Percentiles rank a stretch among this genome's conserved stretches.
Conservation (phyloP, 2,329 filamentous ascomycete species). For the Alternaria postmessia region DNA sequence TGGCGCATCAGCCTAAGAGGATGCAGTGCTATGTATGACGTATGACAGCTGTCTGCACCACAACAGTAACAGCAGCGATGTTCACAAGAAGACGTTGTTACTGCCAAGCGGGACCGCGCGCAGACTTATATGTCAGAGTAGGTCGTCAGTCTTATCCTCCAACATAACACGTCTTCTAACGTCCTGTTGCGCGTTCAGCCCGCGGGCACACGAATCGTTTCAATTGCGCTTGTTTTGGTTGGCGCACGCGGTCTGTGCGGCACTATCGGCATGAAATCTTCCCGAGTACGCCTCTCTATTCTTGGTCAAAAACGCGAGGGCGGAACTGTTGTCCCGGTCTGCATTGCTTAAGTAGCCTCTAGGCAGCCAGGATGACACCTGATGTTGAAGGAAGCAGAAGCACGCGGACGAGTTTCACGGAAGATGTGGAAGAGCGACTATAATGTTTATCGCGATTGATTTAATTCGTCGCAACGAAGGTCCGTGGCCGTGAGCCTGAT, state of each 20-base stretch:
- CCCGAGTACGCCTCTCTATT: background rate
- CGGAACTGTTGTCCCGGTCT: slow-evolving; percentile 6
- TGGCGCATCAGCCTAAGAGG: background rate
- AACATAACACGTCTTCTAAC: background rate
- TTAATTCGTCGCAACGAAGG: background rate
- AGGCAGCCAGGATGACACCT: background rate
- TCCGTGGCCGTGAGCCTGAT: background rate
- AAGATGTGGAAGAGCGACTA: background rate
- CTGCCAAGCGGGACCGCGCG: background rate
- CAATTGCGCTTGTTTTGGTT: slow-evolving; percentile 3
- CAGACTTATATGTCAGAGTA: too few species aligned
- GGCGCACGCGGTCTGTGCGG: background rate
- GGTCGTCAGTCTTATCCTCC: too few species aligned
- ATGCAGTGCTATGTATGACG: background rate
- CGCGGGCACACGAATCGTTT: slow-evolving; percentile 21
- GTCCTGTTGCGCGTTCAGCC: background rate
- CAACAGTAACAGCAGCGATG: background rate
- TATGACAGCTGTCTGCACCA: background rate
- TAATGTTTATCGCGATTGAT: background rate
- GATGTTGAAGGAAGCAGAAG: background rate
- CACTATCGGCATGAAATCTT: background rate
- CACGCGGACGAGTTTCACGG: background rate
- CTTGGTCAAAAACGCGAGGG: slow-evolving; percentile 3
- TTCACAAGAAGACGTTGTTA: background rate
- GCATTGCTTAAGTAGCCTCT: background rate